Evolutionary conservation across 345 rosid genomes (phyloP).

Genomic region (Atalantia buxifolia): DNA sequence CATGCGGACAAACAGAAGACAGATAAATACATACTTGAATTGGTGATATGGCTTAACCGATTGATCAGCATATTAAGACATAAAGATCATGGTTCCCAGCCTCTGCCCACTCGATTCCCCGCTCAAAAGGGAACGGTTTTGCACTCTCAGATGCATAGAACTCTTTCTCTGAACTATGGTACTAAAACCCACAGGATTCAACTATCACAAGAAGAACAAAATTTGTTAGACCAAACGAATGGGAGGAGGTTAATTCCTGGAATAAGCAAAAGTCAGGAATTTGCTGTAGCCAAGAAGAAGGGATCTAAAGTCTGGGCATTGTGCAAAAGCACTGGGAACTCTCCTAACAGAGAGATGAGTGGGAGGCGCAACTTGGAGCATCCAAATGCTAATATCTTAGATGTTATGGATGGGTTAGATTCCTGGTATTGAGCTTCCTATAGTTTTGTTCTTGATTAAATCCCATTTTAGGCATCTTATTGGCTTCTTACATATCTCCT

Average conservation of each 20-base stretch:
- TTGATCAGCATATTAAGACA: constrained; percentile 50
- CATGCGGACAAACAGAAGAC: constrained; percentile 69
- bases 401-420: constrained; percentile 54
- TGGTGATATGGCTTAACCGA: constrained; percentile 74
- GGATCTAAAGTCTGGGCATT: constrained; percentile 33
- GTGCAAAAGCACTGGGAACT: constrained; percentile 68
- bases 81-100: constrained; percentile 38
- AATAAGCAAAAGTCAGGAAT: constrained; percentile 84
- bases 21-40: constrained; percentile 66
- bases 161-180: constrained; percentile 22
- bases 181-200: constrained; percentile 25
- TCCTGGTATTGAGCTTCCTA: constrained; percentile 13
- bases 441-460: constrained; percentile 13
- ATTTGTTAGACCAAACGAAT: constrained; percentile 45
- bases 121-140: constrained; percentile 19
- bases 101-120: constrained; percentile 35
- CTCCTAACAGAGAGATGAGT: constrained; percentile 40
- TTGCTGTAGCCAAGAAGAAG: constrained; percentile 32
- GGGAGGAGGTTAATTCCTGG: constrained; percentile 47
- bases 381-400: constrained; percentile 32
- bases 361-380: constrained; percentile 14
- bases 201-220: constrained; percentile 64
- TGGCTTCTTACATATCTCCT: neutral
- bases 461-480: neutral
- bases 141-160: constrained; percentile 35